A percentile compares a stretch with the other conserved stretches of the same genome.
These are phyloP conservation scores for Lichenothelia convexa DNA, from an alignment of 495 filamentous ascomycete species.

Conservation along the genomic window DNA sequence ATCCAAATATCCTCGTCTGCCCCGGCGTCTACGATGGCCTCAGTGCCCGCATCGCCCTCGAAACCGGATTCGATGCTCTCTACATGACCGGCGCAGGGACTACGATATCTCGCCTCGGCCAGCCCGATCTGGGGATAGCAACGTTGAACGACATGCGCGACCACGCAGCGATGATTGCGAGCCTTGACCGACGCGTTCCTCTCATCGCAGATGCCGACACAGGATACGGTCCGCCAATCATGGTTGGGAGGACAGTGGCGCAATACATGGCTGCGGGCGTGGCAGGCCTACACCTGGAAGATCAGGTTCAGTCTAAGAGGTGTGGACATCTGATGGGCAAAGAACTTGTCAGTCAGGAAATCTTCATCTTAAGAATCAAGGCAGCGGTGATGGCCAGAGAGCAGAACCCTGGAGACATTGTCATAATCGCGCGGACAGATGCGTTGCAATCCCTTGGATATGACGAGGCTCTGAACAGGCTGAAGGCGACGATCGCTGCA, in stretches of 20 bases:
- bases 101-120: slow-evolving; percentile 17
- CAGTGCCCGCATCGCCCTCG: slow-evolving; percentile 23
- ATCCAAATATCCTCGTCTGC: slow-evolving; percentile 23
- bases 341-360: too few species aligned
- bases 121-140: slow-evolving; percentile 28
- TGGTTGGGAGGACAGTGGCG: slow-evolving; percentile 29
- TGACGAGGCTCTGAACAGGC: too few species aligned
- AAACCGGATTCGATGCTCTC: slow-evolving; percentile 25
- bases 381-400: too few species aligned
- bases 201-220: slow-evolving; percentile 26
- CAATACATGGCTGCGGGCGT: slow-evolving; percentile 38
- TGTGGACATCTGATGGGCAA: slow-evolving; percentile 30
- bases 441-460: too few species aligned
- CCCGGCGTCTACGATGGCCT: slow-evolving; percentile 26
- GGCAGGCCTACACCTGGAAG: slow-evolving; percentile 54
- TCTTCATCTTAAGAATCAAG: too few species aligned
- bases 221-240: slow-evolving; percentile 26
- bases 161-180: slow-evolving; percentile 27
- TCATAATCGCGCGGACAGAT: too few species aligned
- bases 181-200: slow-evolving; percentile 21
- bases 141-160: slow-evolving; percentile 27
- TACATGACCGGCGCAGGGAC: slow-evolving; percentile 23
- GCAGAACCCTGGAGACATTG: too few species aligned
- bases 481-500: too few species aligned
- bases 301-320: slow-evolving; percentile 45